phyloP scores from a whole-genome alignment of 1,284 basidiomycete genomes.

The Salmacisia buchloeana region DNA sequence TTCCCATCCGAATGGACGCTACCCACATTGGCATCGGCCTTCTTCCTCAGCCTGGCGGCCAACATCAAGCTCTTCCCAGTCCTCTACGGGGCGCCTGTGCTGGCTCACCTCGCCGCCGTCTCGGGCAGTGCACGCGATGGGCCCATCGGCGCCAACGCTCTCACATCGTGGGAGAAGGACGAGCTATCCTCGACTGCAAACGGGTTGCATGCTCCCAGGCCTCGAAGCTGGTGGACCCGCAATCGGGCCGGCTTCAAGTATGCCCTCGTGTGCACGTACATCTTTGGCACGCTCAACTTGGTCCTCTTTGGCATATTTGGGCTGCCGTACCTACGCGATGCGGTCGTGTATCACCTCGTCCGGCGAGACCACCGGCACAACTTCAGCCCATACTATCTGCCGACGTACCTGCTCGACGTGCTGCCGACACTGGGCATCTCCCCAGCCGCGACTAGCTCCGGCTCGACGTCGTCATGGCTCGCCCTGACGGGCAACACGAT shows the following conservation, averaged over 20 bases:
- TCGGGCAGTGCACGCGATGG: constrained; percentile 7
- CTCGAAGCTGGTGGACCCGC: not conserved
- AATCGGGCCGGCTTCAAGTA: constrained; percentile 5
- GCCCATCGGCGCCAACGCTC: constrained; percentile 5
- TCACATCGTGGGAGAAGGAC: constrained; percentile 7
- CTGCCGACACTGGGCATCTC: not conserved
- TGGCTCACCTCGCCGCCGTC: constrained; percentile 59
- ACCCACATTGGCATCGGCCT: constrained; percentile 28
- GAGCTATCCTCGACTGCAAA: no score
- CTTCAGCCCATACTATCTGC: constrained; percentile 94
- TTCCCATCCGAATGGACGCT: constrained; percentile 28
- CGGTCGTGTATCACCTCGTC: constrained; percentile 86
- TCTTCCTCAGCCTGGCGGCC: constrained; percentile 35
- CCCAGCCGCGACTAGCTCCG: no score
- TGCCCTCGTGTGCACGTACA: not conserved
- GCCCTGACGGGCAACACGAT: no score
- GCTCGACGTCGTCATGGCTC: no score
- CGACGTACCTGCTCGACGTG: constrained; percentile 66
- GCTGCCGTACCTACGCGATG: constrained; percentile 79
- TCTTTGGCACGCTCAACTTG: constrained; percentile 7
- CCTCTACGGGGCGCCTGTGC: constrained; percentile 75
- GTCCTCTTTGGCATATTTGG: constrained; percentile 62
- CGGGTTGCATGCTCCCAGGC: not conserved
- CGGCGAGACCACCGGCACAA: constrained; percentile 95
- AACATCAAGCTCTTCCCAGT: constrained; percentile 65